Conservation (phyloP, 805 yeast genomes). For the Millerozyma miso region DNA sequence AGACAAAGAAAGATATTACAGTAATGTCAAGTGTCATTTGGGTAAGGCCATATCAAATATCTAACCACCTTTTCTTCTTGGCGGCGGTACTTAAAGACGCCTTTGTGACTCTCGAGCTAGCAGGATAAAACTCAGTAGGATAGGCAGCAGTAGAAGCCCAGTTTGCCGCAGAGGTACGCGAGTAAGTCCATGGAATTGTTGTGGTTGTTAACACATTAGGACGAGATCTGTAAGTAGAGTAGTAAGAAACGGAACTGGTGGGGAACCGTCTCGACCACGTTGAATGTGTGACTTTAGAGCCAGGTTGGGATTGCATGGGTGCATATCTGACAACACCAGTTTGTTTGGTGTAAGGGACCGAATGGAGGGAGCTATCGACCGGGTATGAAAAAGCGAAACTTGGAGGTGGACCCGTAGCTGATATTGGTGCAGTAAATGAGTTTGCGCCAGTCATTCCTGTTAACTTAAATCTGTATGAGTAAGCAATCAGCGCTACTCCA, state of each 20-base stretch:
- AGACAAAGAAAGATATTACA: neutral
- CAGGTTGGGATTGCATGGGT: slow-evolving; percentile 93
- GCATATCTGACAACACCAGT: slow-evolving; percentile 79
- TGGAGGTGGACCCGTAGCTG: slow-evolving; percentile 39
- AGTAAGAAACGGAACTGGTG: slow-evolving; percentile 59
- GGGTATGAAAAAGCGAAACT: slow-evolving; percentile 16
- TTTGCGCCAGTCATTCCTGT: slow-evolving; percentile 67
- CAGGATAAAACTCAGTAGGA: slow-evolving; percentile 65
- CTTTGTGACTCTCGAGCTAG: slow-evolving; percentile 45
- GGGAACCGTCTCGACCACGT: slow-evolving; percentile 65
- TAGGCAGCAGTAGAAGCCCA: slow-evolving; percentile 67
- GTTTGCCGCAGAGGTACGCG: slow-evolving; percentile 59
- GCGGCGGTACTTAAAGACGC: slow-evolving; percentile 34
- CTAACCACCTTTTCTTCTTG: slow-evolving; percentile 38
- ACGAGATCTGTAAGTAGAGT: slow-evolving; percentile 40
- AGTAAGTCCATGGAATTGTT: slow-evolving; percentile 83
- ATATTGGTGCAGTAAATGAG: slow-evolving; percentile 22
- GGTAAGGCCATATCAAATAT: slow-evolving; percentile 10
- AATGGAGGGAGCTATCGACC: slow-evolving; percentile 20
- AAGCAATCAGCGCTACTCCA: neutral
- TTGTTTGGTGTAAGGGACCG: slow-evolving; percentile 68
- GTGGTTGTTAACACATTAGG: slow-evolving; percentile 56
- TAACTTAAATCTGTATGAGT: slow-evolving; percentile 56
- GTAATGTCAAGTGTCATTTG: neutral
- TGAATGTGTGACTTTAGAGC: slow-evolving; percentile 58